Base-by-base conservation (phyloP, 2,329 filamentous ascomycete genomes). In the Diaporthe aspalathi region DNA sequence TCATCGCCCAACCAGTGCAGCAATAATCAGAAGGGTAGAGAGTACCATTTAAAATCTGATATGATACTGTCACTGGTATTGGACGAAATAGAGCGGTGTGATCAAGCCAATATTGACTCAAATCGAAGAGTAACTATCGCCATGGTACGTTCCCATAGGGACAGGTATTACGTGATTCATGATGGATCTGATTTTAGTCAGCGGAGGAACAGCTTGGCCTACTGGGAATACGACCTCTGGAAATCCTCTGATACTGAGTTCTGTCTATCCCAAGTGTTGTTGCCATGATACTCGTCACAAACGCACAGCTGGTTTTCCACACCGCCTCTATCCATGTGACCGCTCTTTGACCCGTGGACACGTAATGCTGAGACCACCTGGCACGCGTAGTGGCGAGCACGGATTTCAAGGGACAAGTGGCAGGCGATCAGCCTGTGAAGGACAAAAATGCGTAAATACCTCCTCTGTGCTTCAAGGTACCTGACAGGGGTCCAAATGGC, bases 161-260 rank as follows among this genome's bases (percentile, higher is more conserved):
- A 22, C 6, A 22, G n/a, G n/a, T 14, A 14, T 9, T 49, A 3
- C 9, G 11, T 49, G 20, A 47, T 47, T n/a, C 5, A 24, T 24
- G 9, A 24, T 5, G 22, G n/a, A 9, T 12, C 47, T 6, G n/a
- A 14, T 49, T 11, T 47, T n/a, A 9, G 3, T 7, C 6, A 24
- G 1, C 12, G 8, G 2, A 24, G 24, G n/a, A 49, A 2, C 5
- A 8, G 32, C 9, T 12, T 49, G n/a, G 11, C 14, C n/a, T 49
- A 24, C n/a, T n/a, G 22, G 12, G 4, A 5, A 5, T 2, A 24
- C 22, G 2, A 49, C 11, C 0, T 11, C 1, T 2, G 5, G 11
- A 24, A 22, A 49, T 22, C 3, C 9, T 12, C 24, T 5, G 7
- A 24, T 9, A 5, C n/a, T 6, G 47, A 22, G 6, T 1, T 7